These are phyloP conservation scores for Talaromyces albobiverticillius DNA, from an alignment of 2,329 filamentous ascomycete species.

Conservation along the genomic window DNA sequence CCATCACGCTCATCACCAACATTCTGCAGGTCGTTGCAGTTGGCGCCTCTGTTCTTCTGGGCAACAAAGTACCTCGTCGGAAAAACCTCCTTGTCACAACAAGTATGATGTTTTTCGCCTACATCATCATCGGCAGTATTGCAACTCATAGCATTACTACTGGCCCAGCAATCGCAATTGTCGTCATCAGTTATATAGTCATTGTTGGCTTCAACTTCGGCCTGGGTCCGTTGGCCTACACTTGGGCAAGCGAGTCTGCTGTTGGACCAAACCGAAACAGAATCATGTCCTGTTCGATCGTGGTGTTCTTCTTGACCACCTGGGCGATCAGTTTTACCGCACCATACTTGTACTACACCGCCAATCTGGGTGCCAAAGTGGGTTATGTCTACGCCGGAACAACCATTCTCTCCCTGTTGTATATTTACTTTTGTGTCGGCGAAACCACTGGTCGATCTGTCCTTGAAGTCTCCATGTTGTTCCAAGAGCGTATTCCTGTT, in stretches of 20 bases:
- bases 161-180: constrained; percentile 32
- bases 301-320: constrained; percentile 37
- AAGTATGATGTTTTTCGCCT: constrained; percentile 37
- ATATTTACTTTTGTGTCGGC: constrained; percentile 40
- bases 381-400: constrained; percentile 34
- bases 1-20: constrained; percentile 43
- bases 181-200: constrained; percentile 43
- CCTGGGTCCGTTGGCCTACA: constrained; percentile 42
- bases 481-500: constrained; percentile 34
- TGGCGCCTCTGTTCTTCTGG: constrained; percentile 36
- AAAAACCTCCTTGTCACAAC: constrained; percentile 40
- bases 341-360: constrained; percentile 35
- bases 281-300: constrained; percentile 44
- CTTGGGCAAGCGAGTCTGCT: constrained; percentile 47
- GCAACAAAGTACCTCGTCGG: constrained; percentile 41
- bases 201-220: constrained; percentile 48
- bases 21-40: constrained; percentile 46
- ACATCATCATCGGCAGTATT: constrained; percentile 43
- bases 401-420: constrained; percentile 25
- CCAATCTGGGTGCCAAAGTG: constrained; percentile 30
- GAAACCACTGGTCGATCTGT: constrained; percentile 38
- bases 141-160: constrained; percentile 33
- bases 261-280: constrained; percentile 50
- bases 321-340: constrained; percentile 34
- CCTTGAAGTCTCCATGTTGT: constrained; percentile 38